Conservation (phyloP, 495 filamentous ascomycete species). For the Penicillium argentinense region DNA sequence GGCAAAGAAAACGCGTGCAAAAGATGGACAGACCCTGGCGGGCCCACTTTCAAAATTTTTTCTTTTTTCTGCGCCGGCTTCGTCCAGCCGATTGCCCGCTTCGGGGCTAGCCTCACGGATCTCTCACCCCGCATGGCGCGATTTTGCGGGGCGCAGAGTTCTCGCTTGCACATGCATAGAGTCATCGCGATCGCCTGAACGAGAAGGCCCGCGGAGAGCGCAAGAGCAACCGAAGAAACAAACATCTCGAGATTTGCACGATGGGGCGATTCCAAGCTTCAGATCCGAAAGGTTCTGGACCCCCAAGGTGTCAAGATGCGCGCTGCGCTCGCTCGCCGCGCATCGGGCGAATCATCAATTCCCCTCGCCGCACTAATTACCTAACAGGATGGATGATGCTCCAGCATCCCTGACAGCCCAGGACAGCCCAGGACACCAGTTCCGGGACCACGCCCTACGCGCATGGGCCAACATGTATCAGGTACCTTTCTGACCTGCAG, state of each 20-base stretch:
- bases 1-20: slow-evolving; percentile 23
- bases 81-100: slow-evolving; percentile 9
- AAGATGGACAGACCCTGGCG: slow-evolving; percentile 20
- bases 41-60: slow-evolving; percentile 22
- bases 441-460: slow-evolving; percentile 1
- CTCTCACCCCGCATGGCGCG: slow-evolving; percentile 19
- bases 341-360: slow-evolving; percentile 29
- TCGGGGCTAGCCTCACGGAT: slow-evolving; percentile 6
- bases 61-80: slow-evolving; percentile 11
- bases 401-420: slow-evolving; percentile 1
- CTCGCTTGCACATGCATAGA: slow-evolving; percentile 6
- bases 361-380: slow-evolving; percentile 34
- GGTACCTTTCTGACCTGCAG: slow-evolving; percentile 1
- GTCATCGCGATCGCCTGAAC: background rate
- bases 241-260: too few species aligned
- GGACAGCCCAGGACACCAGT: too few species aligned
- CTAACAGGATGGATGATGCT: slow-evolving; percentile 30
- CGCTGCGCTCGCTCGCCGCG: slow-evolving; percentile 22
- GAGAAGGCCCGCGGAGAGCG: too few species aligned
- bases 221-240: background rate
- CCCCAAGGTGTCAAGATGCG: slow-evolving; percentile 28
- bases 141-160: slow-evolving; percentile 24
- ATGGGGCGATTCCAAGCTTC: slow-evolving; percentile 7
- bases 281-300: slow-evolving; percentile 14
- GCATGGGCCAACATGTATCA: background rate